Evolutionary conservation across 2,329 filamentous ascomycete species (phyloP).

Genomic region (Botrytis porri): DNA sequence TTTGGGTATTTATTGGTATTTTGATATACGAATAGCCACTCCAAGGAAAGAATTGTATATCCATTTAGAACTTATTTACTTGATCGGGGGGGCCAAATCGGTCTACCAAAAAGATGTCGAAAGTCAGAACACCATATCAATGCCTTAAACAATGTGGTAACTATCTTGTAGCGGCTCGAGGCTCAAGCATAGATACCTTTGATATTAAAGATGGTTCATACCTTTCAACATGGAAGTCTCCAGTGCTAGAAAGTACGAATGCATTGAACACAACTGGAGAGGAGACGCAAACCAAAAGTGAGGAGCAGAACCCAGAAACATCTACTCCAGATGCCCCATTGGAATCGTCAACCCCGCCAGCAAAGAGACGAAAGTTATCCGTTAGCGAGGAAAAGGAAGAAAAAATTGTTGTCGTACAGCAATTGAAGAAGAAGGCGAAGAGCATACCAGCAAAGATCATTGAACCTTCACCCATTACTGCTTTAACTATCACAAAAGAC

Average conservation of each 20-base stretch:
- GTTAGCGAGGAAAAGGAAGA: conserved; percentile 15
- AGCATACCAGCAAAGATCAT: conserved; percentile 35
- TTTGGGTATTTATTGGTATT: neutral
- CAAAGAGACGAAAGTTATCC: conserved; percentile 38
- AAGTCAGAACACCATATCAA: conserved; percentile 62
- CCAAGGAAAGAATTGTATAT: neutral
- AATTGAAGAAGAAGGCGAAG: conserved; percentile 28
- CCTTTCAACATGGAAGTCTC: conserved; percentile 46
- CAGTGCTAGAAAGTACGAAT: conserved; percentile 20
- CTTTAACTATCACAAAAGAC: conserved; percentile 61
- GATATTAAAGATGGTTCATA: conserved; percentile 54
- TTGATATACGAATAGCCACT: neutral
- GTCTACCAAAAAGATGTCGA: conserved; percentile 21
- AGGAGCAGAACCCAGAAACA: neutral
- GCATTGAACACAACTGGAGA: neutral
- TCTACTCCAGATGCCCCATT: conserved; percentile 10
- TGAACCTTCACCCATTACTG: conserved; percentile 64
- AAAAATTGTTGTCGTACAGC: conserved; percentile 24
- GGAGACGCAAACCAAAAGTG: neutral
- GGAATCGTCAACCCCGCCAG: conserved; percentile 28
- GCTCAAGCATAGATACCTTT: conserved; percentile 68
- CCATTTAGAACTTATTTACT: neutral
- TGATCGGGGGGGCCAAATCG: too few relatives aligned
- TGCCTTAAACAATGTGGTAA: conserved; percentile 53
- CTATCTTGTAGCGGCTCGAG: conserved; percentile 70